phyloP scores from a whole-genome alignment of 2,329 filamentous ascomycete species.

The Acrocalymma vagum region DNA sequence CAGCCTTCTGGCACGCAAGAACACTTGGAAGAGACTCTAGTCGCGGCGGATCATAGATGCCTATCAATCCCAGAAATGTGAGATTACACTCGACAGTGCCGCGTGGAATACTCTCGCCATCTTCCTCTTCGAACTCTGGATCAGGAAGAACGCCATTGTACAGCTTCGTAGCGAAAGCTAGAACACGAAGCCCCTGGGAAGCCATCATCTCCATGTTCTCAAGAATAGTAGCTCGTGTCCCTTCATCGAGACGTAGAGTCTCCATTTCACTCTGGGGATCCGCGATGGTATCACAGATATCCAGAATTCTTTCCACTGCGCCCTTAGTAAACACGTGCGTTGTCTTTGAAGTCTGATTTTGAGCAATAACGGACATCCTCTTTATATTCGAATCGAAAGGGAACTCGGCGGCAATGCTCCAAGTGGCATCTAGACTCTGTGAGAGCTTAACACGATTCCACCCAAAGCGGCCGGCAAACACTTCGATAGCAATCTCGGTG shows the following conservation, averaged over 20 bases:
- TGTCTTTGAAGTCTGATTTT: background rate
- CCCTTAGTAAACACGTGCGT: conserved; percentile 26
- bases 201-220: conserved; percentile 22
- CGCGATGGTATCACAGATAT: conserved; percentile 18
- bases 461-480: conserved; percentile 29
- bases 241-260: too few relatives aligned
- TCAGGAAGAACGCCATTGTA: conserved; percentile 26
- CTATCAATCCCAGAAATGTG: conserved; percentile 70
- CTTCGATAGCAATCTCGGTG: conserved; percentile 30
- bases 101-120: conserved; percentile 2
- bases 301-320: conserved; percentile 26
- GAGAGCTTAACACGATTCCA: too few relatives aligned
- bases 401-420: conserved; percentile 22
- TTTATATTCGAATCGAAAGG: conserved; percentile 29
- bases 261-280: conserved; percentile 12
- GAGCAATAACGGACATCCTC: conserved; percentile 28
- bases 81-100: conserved; percentile 10
- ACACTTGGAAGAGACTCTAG: conserved; percentile 71
- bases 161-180: conserved; percentile 21
- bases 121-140: conserved; percentile 46
- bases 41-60: conserved; percentile 83
- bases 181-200: conserved; percentile 25
- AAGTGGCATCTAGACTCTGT: conserved; percentile 22
- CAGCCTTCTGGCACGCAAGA: conserved; percentile 51
- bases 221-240: too few relatives aligned